Percentiles rank a stretch among this genome's conserved stretches.
Evolutionary conservation across 2,329 filamentous ascomycete species (phyloP).

Genomic region (Ceratocystis destructans): DNA sequence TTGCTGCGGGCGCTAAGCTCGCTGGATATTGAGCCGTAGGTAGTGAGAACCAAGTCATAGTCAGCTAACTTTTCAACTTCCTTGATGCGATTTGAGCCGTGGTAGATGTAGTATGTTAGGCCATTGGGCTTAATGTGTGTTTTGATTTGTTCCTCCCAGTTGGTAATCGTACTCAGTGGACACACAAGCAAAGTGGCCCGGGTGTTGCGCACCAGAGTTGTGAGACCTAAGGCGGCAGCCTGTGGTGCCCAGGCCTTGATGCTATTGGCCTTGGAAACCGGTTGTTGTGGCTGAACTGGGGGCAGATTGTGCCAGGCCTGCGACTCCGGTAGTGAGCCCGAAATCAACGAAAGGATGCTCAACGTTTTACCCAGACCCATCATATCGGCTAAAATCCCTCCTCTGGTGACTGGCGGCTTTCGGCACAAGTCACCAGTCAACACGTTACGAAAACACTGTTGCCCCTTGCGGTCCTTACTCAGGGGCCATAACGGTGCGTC

Average conservation of each 20-base stretch:
- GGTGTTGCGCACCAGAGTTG: slow-evolving; percentile 48
- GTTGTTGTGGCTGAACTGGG: slow-evolving; percentile 37
- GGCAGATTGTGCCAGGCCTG: slow-evolving; percentile 42
- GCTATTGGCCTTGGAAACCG: slow-evolving; percentile 27
- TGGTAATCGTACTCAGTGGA: slow-evolving; percentile 78
- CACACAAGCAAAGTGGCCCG: slow-evolving; percentile 76
- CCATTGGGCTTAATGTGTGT: slow-evolving; percentile 55
- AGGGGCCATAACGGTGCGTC: slow-evolving; percentile 68
- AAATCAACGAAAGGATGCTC: slow-evolving; percentile 67
- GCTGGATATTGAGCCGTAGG: slow-evolving; percentile 75
- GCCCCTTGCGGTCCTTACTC: slow-evolving; percentile 36
- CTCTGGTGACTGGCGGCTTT: slow-evolving; percentile 48
- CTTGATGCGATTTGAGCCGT: slow-evolving; percentile 63
- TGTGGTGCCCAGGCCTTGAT: slow-evolving; percentile 24
- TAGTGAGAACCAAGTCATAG: slow-evolving; percentile 80
- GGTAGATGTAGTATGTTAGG: slow-evolving; percentile 69
- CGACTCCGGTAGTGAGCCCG: slow-evolving; percentile 50
- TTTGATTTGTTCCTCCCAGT: slow-evolving; percentile 88
- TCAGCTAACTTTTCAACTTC: slow-evolving; percentile 53
- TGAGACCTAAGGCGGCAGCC: slow-evolving; percentile 33
- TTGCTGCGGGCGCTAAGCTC: slow-evolving; percentile 56
- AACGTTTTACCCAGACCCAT: slow-evolving; percentile 84
- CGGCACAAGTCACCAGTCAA: slow-evolving; percentile 59
- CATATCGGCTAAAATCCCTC: slow-evolving; percentile 69
- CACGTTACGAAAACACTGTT: slow-evolving; percentile 46